A percentile compares a stretch with the other conserved stretches of the same genome.
Conservation (phyloP, 495 filamentous ascomycete genomes). For the Penicillium steckii region DNA sequence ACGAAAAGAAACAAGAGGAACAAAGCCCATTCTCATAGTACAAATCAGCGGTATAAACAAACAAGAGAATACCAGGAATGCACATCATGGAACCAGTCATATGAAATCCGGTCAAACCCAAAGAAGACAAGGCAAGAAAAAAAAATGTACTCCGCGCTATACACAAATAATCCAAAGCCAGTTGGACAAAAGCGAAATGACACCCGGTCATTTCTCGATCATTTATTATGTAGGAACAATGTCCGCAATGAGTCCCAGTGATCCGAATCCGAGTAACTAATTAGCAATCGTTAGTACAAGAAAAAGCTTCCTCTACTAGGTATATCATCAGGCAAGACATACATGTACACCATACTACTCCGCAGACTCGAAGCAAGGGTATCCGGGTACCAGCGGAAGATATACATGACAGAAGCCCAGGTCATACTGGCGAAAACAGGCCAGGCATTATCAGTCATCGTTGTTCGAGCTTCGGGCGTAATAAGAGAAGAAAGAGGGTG, state of each 20-base stretch:
- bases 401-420: constrained; percentile 93
- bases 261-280: constrained; percentile 69
- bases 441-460: constrained; percentile 73
- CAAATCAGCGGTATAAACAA: constrained; percentile 14
- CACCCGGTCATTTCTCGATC: constrained; percentile 8
- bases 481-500: constrained; percentile 43
- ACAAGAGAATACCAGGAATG: constrained; percentile 6
- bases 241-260: constrained; percentile 80
- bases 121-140: background rate
- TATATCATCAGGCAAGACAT: constrained; percentile 39
- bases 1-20: background rate
- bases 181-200: constrained; percentile 14
- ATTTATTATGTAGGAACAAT: constrained; percentile 85
- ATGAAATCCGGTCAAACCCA: constrained; percentile 6
- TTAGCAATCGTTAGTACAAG: constrained; percentile 10
- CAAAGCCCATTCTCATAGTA: constrained; percentile 25
- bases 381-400: constrained; percentile 89
- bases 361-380: constrained; percentile 85
- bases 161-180: constrained; percentile 27
- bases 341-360: constrained; percentile 98
- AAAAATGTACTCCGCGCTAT: constrained; percentile 29
- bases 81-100: background rate
- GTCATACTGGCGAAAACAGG: constrained; percentile 83
- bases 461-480: constrained; percentile 41
- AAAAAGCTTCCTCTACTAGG: background rate